These are phyloP conservation scores for Gymnopilus junonius DNA, from an alignment of 768 basidiomycete species.

Conservation along the genomic window DNA sequence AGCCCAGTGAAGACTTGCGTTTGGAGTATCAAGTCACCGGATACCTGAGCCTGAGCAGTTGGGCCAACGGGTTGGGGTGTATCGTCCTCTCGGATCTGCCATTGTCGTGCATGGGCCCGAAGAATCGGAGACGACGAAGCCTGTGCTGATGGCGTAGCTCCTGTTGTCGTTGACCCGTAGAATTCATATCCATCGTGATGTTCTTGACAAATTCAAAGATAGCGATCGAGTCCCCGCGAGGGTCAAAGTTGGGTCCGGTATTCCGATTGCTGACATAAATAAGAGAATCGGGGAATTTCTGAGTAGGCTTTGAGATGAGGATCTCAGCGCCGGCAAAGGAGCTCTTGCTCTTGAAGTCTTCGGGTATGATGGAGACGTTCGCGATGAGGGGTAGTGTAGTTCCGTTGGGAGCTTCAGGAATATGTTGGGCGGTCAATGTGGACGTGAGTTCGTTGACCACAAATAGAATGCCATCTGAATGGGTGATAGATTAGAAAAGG, in stretches of 20 bases:
- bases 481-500: background rate
- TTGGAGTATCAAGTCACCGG: slow-evolving; percentile 35
- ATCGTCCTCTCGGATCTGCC: background rate
- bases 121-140: background rate
- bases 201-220: slow-evolving; percentile 47
- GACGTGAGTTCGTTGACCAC: slow-evolving; percentile 56
- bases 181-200: slow-evolving; percentile 30
- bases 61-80: background rate
- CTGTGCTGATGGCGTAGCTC: background rate
- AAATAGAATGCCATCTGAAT: slow-evolving; percentile 48
- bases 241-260: slow-evolving; percentile 41
- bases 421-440: slow-evolving; percentile 59
- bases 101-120: background rate
- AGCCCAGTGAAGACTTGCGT: slow-evolving; percentile 64
- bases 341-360: slow-evolving; percentile 16
- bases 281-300: slow-evolving; percentile 49
- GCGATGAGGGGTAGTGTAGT: slow-evolving; percentile 52
- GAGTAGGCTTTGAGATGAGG: slow-evolving; percentile 51
- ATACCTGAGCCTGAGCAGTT: too few relatives aligned
- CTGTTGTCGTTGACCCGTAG: background rate
- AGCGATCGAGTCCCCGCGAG: slow-evolving; percentile 62
- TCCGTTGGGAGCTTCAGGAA: slow-evolving; percentile 54
- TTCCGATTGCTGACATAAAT: slow-evolving; percentile 72
- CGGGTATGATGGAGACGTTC: slow-evolving; percentile 52
- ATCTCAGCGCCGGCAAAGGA: slow-evolving; percentile 61